phyloP scores from a whole-genome alignment of 2,329 filamentous ascomycete genomes.

The Talaromyces sp. region DNA sequence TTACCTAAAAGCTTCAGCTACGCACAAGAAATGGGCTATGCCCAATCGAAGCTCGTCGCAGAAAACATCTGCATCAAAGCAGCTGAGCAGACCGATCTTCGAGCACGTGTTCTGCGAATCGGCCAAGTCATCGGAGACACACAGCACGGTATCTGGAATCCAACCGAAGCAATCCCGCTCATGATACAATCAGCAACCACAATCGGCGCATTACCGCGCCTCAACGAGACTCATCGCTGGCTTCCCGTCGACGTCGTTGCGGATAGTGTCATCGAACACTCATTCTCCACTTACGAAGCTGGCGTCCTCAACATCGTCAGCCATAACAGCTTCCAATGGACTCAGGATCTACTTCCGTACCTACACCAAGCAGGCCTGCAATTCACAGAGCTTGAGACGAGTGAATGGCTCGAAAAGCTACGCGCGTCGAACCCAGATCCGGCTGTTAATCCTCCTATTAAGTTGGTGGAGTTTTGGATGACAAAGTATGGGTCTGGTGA shows the following conservation, averaged over 20 bases:
- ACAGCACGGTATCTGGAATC: conserved; percentile 49
- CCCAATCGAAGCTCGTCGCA: conserved; percentile 42
- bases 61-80: conserved; percentile 40
- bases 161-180: conserved; percentile 51
- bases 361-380: conserved; percentile 46
- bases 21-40: conserved; percentile 45
- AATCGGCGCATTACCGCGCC: conserved; percentile 43
- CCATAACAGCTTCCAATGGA: conserved; percentile 42
- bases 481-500: conserved; percentile 46
- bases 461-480: conserved; percentile 53
- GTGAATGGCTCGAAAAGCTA: conserved; percentile 35
- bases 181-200: conserved; percentile 48
- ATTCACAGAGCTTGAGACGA: conserved; percentile 27
- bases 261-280: conserved; percentile 31
- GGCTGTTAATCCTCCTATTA: conserved; percentile 49
- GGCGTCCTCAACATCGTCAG: conserved; percentile 9
- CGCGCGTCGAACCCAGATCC: conserved; percentile 49
- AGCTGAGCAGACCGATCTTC: conserved; percentile 30
- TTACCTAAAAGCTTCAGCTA: conserved; percentile 34
- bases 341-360: conserved; percentile 50
- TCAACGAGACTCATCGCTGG: conserved; percentile 46
- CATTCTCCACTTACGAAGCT: conserved; percentile 25
- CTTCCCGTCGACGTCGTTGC: conserved; percentile 45
- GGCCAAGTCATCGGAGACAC: conserved; percentile 53
- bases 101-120: conserved; percentile 42